Conservation (phyloP, 176 grass and related monocot species). For the Pharus latifolius region DNA sequence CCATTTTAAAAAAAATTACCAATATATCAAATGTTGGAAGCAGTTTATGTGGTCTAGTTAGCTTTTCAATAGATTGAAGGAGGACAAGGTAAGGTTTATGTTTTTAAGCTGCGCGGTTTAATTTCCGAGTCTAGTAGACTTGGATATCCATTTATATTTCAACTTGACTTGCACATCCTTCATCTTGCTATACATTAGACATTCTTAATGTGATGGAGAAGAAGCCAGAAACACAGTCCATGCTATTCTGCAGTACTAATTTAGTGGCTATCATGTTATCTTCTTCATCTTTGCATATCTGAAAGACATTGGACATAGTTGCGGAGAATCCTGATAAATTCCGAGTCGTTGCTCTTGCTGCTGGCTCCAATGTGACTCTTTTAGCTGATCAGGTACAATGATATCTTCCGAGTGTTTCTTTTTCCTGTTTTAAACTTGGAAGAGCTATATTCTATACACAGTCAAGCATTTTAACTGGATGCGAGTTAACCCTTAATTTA, state of each 20-base stretch:
- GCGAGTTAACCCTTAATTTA: background rate
- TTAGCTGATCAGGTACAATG: slow-evolving; percentile 82
- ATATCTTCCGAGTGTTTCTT: background rate
- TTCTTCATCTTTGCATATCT: slow-evolving; percentile 13
- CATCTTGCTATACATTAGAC: background rate
- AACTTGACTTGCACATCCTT: background rate
- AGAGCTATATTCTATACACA: background rate
- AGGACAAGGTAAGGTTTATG: too few relatives aligned
- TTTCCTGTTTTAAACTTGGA: background rate
- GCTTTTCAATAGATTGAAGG: too few relatives aligned
- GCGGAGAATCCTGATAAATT: slow-evolving; percentile 95
- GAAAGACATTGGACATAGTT: slow-evolving; percentile 85
- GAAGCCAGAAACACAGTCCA: background rate
- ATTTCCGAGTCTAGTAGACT: background rate
- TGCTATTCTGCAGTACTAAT: slow-evolving; percentile 4
- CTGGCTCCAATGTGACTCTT: slow-evolving; percentile 94
- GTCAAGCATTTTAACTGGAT: slow-evolving; percentile 11
- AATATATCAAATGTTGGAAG: background rate
- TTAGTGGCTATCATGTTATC: background rate
- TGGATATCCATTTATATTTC: background rate
- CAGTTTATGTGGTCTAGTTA: background rate
- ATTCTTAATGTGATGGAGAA: background rate
- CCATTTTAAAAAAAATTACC: background rate
- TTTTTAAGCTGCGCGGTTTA: too few relatives aligned
- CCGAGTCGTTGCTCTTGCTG: slow-evolving; percentile 86